Percentiles rank a stretch among this genome's conserved stretches.
These are phyloP conservation scores for Rhodotorula sp. DNA, from an alignment of 1,284 basidiomycete species.

Conservation along the genomic window DNA sequence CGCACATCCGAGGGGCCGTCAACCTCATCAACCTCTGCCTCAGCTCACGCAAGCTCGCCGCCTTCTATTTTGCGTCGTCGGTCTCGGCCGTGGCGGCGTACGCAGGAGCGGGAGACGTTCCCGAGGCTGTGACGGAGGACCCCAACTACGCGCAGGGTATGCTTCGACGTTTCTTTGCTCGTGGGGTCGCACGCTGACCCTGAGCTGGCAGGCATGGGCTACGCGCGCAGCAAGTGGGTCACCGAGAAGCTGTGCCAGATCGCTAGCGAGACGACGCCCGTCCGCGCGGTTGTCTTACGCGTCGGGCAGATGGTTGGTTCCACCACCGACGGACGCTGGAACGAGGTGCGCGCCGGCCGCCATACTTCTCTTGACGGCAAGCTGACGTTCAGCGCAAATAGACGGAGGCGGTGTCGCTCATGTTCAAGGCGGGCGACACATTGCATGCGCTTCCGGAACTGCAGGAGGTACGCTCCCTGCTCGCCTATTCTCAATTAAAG, in stretches of 20 bases:
- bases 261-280: slow-evolving; percentile 49
- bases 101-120: slow-evolving; percentile 48
- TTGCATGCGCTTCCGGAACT: slow-evolving; percentile 57
- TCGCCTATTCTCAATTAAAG: background rate
- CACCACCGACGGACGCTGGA: slow-evolving; percentile 61
- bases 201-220: slow-evolving; percentile 54
- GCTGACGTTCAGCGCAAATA: background rate
- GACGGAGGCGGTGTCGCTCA: slow-evolving; percentile 59
- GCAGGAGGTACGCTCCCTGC: slow-evolving; percentile 50
- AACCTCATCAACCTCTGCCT: slow-evolving; percentile 61
- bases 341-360: slow-evolving; percentile 48
- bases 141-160: slow-evolving; percentile 52
- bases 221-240: slow-evolving; percentile 64
- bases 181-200: too few relatives aligned
- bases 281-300: slow-evolving; percentile 35
- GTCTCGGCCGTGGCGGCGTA: slow-evolving; percentile 54
- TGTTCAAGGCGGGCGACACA: slow-evolving; percentile 55
- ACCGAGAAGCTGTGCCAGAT: slow-evolving; percentile 61
- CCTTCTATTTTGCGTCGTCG: slow-evolving; percentile 63
- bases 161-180: too few relatives aligned
- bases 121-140: slow-evolving; percentile 53
- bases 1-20: slow-evolving; percentile 59
- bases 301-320: slow-evolving; percentile 62
- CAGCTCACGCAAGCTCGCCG: slow-evolving; percentile 54
- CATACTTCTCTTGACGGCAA: background rate